phyloP scores from a whole-genome alignment of 2,329 filamentous ascomycete genomes.

The Aspergillus piperis region DNA sequence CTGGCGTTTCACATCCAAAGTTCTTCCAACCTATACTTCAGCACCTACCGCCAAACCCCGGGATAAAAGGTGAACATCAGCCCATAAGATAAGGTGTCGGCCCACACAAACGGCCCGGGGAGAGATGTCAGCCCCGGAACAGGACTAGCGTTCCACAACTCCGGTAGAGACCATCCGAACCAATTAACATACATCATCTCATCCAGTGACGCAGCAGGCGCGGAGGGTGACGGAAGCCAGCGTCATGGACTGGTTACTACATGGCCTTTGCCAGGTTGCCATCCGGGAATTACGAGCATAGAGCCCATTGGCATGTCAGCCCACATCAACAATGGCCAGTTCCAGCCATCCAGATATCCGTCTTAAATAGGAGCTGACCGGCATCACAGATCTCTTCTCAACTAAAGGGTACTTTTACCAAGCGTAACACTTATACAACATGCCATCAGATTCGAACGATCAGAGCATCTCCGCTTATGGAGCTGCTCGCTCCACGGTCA shows the following conservation, averaged over 20 bases:
- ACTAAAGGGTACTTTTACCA: not conserved
- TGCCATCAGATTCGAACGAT: not conserved
- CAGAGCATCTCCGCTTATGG: constrained; percentile 66
- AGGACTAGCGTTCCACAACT: not conserved
- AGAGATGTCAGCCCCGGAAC: not conserved
- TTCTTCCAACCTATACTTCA: too few relatives aligned
- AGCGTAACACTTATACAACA: not conserved
- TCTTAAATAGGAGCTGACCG: not conserved
- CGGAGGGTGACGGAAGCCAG: not conserved
- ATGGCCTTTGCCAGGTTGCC: not conserved
- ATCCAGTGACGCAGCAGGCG: not conserved
- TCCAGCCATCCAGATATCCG: not conserved
- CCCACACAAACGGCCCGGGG: too few relatives aligned
- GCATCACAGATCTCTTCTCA: not conserved
- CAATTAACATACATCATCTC: not conserved
- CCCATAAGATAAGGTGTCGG: too few relatives aligned
- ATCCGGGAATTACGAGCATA: not conserved
- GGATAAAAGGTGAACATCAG: too few relatives aligned
- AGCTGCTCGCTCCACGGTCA: constrained; percentile 64
- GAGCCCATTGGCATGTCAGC: not conserved
- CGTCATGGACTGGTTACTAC: not conserved
- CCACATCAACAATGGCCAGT: not conserved
- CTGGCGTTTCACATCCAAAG: too few relatives aligned
- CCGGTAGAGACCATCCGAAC: not conserved
- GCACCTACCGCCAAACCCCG: too few relatives aligned